Conservation (phyloP, 176 grass and related monocot genomes). For the Aegilops bicornis region DNA sequence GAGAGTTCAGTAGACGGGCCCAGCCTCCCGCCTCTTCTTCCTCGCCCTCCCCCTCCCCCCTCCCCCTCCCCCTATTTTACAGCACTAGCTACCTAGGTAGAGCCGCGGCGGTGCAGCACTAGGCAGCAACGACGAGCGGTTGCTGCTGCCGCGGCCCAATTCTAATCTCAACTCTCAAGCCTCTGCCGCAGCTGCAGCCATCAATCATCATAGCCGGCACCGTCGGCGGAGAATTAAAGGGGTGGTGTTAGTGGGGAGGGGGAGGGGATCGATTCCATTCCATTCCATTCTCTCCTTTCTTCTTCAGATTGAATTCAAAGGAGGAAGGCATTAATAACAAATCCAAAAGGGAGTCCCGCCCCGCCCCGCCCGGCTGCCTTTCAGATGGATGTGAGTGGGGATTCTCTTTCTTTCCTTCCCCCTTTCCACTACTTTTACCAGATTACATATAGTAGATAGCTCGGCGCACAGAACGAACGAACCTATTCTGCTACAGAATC, state of each 20-base stretch:
- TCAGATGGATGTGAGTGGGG: constrained; percentile 10
- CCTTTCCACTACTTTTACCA: not conserved
- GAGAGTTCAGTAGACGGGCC: not conserved
- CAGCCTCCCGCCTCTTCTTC: not conserved
- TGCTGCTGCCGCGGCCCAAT: not conserved
- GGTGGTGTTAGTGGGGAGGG: not conserved
- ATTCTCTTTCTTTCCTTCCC: not conserved
- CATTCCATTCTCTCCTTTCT: not conserved
- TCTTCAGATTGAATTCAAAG: constrained; percentile 7
- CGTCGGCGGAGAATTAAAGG: not conserved
- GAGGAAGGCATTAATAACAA: not conserved
- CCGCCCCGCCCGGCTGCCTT: not conserved
- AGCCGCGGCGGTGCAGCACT: not conserved
- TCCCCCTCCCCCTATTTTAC: not conserved
- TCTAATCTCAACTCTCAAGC: too few relatives aligned
- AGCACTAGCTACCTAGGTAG: not conserved
- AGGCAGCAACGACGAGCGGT: not conserved
- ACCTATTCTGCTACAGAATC: constrained; percentile 8
- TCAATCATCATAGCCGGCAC: not conserved
- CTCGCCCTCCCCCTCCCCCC: not conserved
- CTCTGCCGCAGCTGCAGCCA: not conserved
- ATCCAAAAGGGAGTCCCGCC: not conserved
- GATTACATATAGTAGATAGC: not conserved
- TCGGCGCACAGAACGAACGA: not conserved
- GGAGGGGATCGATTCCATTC: constrained; percentile 8